These are phyloP conservation scores for Iberis amara DNA, from an alignment of 441 rosid species.

Conservation along the genomic window DNA sequence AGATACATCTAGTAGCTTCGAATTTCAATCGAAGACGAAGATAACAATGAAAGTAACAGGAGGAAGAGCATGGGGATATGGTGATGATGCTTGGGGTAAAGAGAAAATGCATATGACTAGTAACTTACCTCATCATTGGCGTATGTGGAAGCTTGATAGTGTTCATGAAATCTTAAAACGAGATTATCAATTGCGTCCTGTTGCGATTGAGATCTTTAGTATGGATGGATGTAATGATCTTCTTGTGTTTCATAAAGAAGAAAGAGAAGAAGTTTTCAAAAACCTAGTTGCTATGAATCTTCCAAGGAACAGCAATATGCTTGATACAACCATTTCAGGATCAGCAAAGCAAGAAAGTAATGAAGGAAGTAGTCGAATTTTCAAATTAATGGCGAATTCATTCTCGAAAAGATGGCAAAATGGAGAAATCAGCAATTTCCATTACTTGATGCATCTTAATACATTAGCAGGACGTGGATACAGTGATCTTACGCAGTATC, in stretches of 20 bases:
- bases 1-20: slow-evolving; percentile 64
- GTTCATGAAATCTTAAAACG: slow-evolving; percentile 99
- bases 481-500: slow-evolving; percentile 99
- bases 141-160: slow-evolving; percentile 96
- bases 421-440: slow-evolving; percentile 99
- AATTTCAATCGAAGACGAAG: slow-evolving; percentile 77
- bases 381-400: slow-evolving; percentile 89
- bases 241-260: slow-evolving; percentile 96
- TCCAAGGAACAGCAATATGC: slow-evolving; percentile 95
- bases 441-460: slow-evolving; percentile 99
- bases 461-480: slow-evolving; percentile 99
- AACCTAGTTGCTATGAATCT: slow-evolving; percentile 97
- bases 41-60: slow-evolving; percentile 62
- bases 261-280: slow-evolving; percentile 99
- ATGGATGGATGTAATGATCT: slow-evolving; percentile 99
- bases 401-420: slow-evolving; percentile 99
- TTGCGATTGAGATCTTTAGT: slow-evolving; percentile 98
- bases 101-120: slow-evolving; percentile 77
- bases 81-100: slow-evolving; percentile 99
- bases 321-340: slow-evolving; percentile 97
- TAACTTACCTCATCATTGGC: slow-evolving; percentile 95
- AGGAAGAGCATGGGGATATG: slow-evolving; percentile 99
- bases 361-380: slow-evolving; percentile 93
- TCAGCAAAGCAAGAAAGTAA: slow-evolving; percentile 85
- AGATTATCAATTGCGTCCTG: slow-evolving; percentile 99